Percentiles rank a stretch among this genome's conserved stretches.
These are phyloP conservation scores for Solanum sejunctum DNA, from an alignment of 257 asterid species.

Conservation along the genomic window DNA sequence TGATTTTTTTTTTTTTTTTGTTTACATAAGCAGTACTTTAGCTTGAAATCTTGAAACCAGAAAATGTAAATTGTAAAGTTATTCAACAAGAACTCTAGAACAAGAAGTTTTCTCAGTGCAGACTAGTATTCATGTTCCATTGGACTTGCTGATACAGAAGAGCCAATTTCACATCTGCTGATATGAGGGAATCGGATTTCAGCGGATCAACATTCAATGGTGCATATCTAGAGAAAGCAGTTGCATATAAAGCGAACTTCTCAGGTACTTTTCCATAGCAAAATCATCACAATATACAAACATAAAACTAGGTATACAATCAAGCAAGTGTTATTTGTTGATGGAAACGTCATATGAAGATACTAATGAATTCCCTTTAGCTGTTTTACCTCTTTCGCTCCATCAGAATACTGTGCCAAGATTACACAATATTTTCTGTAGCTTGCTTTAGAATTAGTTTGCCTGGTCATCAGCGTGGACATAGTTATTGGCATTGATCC, in stretches of 20 bases:
- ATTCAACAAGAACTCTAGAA: slow-evolving; percentile 1
- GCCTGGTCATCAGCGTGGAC: neutral
- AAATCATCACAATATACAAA: neutral
- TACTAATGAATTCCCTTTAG: neutral
- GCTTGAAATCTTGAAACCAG: neutral
- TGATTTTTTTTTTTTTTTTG: neutral
- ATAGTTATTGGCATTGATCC: neutral
- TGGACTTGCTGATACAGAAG: slow-evolving; percentile 56
- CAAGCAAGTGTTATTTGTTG: neutral
- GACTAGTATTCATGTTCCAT: slow-evolving; percentile 23
- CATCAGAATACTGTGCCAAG: neutral
- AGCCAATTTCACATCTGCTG: slow-evolving; percentile 97
- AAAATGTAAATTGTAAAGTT: neutral
- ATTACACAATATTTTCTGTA: neutral
- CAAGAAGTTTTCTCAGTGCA: neutral
- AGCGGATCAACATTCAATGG: slow-evolving; percentile 92
- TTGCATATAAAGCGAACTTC: slow-evolving; percentile 82
- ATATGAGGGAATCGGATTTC: slow-evolving; percentile 95
- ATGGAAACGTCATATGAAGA: neutral
- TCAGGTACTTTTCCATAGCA: slow-evolving; percentile 26
- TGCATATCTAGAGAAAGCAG: slow-evolving; percentile 94
- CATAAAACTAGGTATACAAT: neutral
- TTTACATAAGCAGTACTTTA: neutral
- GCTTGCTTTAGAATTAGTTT: neutral
- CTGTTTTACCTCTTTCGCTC: neutral